phyloP scores from a whole-genome alignment of 208 protist species.

The Zelonia costaricensis region DNA sequence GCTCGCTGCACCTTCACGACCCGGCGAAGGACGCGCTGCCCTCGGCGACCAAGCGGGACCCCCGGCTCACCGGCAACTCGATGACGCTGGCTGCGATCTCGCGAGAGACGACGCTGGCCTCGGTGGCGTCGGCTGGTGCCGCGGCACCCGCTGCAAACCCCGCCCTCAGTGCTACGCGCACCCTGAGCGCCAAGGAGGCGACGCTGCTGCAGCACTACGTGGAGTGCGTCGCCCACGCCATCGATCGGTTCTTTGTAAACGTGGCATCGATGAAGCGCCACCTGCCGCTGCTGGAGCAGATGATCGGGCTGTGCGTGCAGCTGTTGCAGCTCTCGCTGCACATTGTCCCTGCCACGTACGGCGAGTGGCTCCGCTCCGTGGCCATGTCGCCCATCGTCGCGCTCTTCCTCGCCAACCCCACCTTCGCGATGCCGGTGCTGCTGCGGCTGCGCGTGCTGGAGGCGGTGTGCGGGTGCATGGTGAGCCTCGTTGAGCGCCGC shows the following conservation, averaged over 20 bases:
- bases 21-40: background rate
- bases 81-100: background rate
- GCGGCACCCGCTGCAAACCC: background rate
- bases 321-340: constrained; percentile 17
- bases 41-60: background rate
- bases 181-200: constrained; percentile 10
- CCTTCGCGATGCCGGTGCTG: constrained; percentile 27
- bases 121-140: background rate
- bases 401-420: constrained; percentile 30
- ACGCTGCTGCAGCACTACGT: constrained; percentile 24
- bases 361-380: constrained; percentile 17
- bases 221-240: constrained; percentile 18
- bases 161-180: background rate
- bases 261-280: constrained; percentile 22
- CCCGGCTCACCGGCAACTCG: background rate
- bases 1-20: too few species aligned
- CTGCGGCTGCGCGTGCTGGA: constrained; percentile 24
- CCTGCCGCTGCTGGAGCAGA: constrained; percentile 12
- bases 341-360: constrained; percentile 3
- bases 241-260: constrained; percentile 25
- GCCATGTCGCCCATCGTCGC: constrained; percentile 23
- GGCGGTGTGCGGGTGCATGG: constrained; percentile 32
- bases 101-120: background rate
- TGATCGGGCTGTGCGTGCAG: constrained; percentile 26
- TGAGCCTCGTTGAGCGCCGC: constrained; percentile 20